A percentile compares a stretch with the other conserved stretches of the same genome.
Conservation (phyloP, 2,329 filamentous ascomycete genomes). For the Dothiorella sarmentorum region DNA sequence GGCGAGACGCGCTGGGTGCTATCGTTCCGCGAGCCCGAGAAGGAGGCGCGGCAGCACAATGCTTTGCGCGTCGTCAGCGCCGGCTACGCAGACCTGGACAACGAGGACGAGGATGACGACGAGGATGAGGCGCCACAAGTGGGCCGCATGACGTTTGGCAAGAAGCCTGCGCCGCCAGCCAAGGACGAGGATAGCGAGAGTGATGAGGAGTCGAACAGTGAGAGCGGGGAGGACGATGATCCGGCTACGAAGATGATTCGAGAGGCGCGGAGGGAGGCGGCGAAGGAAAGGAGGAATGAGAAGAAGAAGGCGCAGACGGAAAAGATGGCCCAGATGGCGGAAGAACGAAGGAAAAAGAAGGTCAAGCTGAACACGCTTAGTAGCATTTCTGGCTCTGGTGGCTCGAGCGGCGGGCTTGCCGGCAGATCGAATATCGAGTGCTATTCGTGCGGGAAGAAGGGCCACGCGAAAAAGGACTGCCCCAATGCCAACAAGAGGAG, state of each 20-base stretch:
- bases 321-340: slow-evolving; percentile 52
- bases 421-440: slow-evolving; percentile 45
- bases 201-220: slow-evolving; percentile 30
- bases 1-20: slow-evolving; percentile 76
- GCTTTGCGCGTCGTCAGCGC: slow-evolving; percentile 56
- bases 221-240: slow-evolving; percentile 40
- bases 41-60: slow-evolving; percentile 39
- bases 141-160: slow-evolving; percentile 51
- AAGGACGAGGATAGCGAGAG: slow-evolving; percentile 36
- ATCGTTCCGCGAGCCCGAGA: slow-evolving; percentile 47
- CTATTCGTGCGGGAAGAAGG: slow-evolving; percentile 59
- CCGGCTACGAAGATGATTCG: slow-evolving; percentile 44
- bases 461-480: slow-evolving; percentile 59
- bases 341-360: slow-evolving; percentile 62
- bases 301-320: slow-evolving; percentile 49
- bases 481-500: slow-evolving; percentile 38
- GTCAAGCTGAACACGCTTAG: slow-evolving; percentile 57
- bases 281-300: slow-evolving; percentile 43
- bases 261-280: slow-evolving; percentile 44
- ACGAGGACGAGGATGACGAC: slow-evolving; percentile 33
- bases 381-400: slow-evolving; percentile 51
- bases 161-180: slow-evolving; percentile 39
- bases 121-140: slow-evolving; percentile 30
- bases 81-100: slow-evolving; percentile 51
- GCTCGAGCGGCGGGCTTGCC: slow-evolving; percentile 22